phyloP scores from a whole-genome alignment of 2,329 filamentous ascomycete genomes.

The Pseudogymnoascus sp. region DNA sequence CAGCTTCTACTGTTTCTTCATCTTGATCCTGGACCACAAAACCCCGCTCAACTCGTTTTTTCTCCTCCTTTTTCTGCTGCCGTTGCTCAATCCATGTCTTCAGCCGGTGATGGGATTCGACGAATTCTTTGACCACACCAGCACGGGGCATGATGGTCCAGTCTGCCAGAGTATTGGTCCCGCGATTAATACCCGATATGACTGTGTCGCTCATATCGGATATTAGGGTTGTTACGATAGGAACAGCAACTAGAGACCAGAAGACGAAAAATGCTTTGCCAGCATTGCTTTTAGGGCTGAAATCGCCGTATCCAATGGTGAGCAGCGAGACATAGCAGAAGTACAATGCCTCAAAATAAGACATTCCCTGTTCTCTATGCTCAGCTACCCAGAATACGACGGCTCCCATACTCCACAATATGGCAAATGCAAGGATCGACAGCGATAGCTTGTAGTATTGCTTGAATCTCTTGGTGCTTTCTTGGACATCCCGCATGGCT shows the following conservation, averaged over 20 bases:
- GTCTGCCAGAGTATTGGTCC: constrained; percentile 52
- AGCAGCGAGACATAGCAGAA: constrained; percentile 63
- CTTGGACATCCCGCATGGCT: constrained; percentile 59
- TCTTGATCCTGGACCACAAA: constrained; percentile 29
- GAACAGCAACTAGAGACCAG: constrained; percentile 62
- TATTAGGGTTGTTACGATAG: constrained; percentile 62
- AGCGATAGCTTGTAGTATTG: constrained; percentile 51
- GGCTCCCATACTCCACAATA: constrained; percentile 60
- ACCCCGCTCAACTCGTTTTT: constrained; percentile 33
- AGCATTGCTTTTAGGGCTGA: constrained; percentile 55
- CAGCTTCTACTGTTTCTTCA: constrained; percentile 19
- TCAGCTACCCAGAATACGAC: constrained; percentile 58
- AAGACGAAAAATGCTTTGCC: constrained; percentile 64
- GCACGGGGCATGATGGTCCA: constrained; percentile 58
- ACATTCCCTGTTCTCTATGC: constrained; percentile 41
- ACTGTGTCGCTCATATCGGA: constrained; percentile 58
- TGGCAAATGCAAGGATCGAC: constrained; percentile 50
- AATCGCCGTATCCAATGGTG: constrained; percentile 64
- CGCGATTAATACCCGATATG: constrained; percentile 54
- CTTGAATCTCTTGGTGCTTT: constrained; percentile 48
- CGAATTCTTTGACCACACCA: constrained; percentile 46
- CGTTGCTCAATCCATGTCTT: constrained; percentile 31
- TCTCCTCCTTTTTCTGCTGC: constrained; percentile 33
- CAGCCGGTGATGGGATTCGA: constrained; percentile 41
- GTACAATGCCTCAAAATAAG: constrained; percentile 60